These are phyloP conservation scores for Galerina marginata DNA, from an alignment of 768 basidiomycete species.

Conservation along the genomic window DNA sequence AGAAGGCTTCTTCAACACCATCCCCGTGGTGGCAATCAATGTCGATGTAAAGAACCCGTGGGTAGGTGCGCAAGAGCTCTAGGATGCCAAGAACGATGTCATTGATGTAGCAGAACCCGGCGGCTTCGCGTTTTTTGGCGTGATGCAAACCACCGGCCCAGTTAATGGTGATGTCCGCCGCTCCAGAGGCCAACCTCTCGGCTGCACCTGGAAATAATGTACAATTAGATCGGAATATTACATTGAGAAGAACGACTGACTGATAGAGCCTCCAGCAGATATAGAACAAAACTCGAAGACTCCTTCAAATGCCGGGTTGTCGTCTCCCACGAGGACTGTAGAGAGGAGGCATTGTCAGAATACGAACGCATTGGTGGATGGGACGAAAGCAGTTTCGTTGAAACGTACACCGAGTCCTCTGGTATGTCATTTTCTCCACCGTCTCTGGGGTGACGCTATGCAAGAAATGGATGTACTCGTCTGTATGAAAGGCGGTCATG, in stretches of 20 bases:
- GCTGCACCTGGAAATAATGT: constrained; percentile 86
- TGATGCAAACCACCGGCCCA: constrained; percentile 99
- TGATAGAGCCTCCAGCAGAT: constrained; percentile 91
- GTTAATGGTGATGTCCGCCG: constrained; percentile 92
- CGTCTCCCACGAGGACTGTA: constrained; percentile 76
- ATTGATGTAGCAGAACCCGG: constrained; percentile 99
- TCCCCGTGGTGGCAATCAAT: constrained; percentile 99
- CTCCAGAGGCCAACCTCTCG: constrained; percentile 76
- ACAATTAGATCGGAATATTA: neutral
- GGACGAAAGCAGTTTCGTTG: neutral
- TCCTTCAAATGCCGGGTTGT: constrained; percentile 95
- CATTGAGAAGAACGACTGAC: constrained; percentile 44
- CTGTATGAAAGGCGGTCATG: constrained; percentile 95
- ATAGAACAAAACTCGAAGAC: constrained; percentile 96
- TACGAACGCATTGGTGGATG: neutral
- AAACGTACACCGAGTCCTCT: constrained; percentile 81
- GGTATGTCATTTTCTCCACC: constrained; percentile 80
- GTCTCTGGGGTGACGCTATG: constrained; percentile 91
- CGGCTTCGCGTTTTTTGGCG: constrained; percentile 97
- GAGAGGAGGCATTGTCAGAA: neutral
- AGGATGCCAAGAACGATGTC: constrained; percentile 95
- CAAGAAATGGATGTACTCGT: constrained; percentile 96
- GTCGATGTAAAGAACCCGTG: constrained; percentile 95
- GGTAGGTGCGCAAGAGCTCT: constrained; percentile 82
- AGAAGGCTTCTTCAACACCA: constrained; percentile 98